phyloP scores from a whole-genome alignment of 371 early-diverging fungal species.

The Circinella minor region DNA sequence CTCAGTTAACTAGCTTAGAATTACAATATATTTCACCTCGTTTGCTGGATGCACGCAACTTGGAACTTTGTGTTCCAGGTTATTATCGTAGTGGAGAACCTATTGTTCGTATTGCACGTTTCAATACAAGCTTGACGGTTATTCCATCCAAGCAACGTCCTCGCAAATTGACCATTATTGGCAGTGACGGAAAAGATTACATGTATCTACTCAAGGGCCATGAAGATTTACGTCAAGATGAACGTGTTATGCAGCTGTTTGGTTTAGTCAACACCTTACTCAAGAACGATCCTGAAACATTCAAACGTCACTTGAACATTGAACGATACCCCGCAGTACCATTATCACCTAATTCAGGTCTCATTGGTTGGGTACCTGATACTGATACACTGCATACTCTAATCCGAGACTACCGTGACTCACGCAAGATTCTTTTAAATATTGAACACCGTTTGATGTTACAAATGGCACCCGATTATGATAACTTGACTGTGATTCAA shows the following conservation, averaged over 20 bases:
- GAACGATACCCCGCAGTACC: conserved; percentile 94
- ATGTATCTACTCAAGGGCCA: conserved; percentile 96
- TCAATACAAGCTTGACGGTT: conserved; percentile 83
- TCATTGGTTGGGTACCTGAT: conserved; percentile 97
- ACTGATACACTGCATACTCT: conserved; percentile 93
- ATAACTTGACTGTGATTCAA: conserved; percentile 88
- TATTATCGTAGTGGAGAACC: conserved; percentile 90
- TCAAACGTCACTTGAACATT: conserved; percentile 92
- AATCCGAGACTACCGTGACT: conserved; percentile 91
- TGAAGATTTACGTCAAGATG: conserved; percentile 98
- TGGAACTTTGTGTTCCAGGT: conserved; percentile 94
- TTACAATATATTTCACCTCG: conserved; percentile 93
- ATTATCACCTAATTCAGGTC: conserved; percentile 95
- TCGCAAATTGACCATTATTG: conserved; percentile 82
- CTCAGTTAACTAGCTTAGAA: conserved; percentile 84
- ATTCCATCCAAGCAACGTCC: conserved; percentile 96
- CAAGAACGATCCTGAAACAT: conserved; percentile 87
- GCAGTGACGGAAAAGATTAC: conserved; percentile 91
- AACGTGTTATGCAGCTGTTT: conserved; percentile 99
- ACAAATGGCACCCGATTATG: conserved; percentile 95
- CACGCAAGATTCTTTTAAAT: conserved; percentile 85
- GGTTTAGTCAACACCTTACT: conserved; percentile 95
- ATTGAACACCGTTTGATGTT: conserved; percentile 95
- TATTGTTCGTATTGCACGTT: conserved; percentile 86
- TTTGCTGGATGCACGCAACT: conserved; percentile 81